Percentiles rank a stretch among this genome's conserved stretches.
Evolutionary conservation across 768 basidiomycete genomes (phyloP).

Genomic region (Paxillus involutus): DNA sequence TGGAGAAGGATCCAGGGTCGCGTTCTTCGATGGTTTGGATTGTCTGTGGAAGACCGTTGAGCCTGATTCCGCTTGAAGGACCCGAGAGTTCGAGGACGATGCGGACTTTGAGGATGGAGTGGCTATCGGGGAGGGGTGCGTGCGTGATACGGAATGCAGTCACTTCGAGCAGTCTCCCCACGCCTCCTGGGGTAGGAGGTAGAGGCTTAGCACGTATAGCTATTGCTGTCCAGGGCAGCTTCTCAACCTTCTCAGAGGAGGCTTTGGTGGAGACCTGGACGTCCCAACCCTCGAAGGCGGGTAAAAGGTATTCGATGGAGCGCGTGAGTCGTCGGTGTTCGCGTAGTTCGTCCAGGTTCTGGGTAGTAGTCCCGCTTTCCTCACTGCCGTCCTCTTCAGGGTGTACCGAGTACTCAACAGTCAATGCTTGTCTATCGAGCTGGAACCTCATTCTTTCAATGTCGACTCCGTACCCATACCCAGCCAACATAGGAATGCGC

Average conservation of each 20-base stretch:
- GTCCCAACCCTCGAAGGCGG: slow-evolving; percentile 81
- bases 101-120: slow-evolving; percentile 79
- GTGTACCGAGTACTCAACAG: slow-evolving; percentile 81
- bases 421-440: slow-evolving; percentile 78
- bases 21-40: slow-evolving; percentile 67
- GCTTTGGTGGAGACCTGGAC: slow-evolving; percentile 76
- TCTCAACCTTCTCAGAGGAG: slow-evolving; percentile 68
- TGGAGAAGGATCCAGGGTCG: slow-evolving; percentile 53
- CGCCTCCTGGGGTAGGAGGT: slow-evolving; percentile 29
- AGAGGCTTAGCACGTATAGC: slow-evolving; percentile 47
- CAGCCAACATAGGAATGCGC: slow-evolving; percentile 70
- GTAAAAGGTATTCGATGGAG: slow-evolving; percentile 79
- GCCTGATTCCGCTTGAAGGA: slow-evolving; percentile 70
- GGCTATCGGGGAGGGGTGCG: slow-evolving; percentile 64
- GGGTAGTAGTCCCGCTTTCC: slow-evolving; percentile 22
- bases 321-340: slow-evolving; percentile 72
- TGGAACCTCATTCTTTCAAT: slow-evolving; percentile 81
- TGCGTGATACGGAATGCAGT: slow-evolving; percentile 69
- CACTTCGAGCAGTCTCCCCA: slow-evolving; percentile 47
- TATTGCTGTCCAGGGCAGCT: slow-evolving; percentile 69
- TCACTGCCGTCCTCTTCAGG: slow-evolving; percentile 49
- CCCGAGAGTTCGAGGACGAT: slow-evolving; percentile 80
- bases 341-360: slow-evolving; percentile 66
- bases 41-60: slow-evolving; percentile 81
- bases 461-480: slow-evolving; percentile 80